Evolutionary conservation across 108 stramenopile genomes (phyloP).

Genomic region (Nannochloropsis oceanica): DNA sequence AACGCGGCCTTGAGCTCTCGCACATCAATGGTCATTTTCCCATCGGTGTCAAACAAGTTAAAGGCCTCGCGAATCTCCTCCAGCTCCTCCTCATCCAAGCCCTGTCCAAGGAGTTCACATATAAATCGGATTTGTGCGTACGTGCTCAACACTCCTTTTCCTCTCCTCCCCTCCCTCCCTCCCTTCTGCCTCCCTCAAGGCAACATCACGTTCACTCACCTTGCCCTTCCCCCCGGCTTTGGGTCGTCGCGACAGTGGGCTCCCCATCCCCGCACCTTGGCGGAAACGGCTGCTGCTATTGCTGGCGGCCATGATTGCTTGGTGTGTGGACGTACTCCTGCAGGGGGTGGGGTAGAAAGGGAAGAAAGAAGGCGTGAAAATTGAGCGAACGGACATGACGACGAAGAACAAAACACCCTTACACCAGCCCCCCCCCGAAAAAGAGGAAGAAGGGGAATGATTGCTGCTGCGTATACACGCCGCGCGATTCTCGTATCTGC

Average conservation of each 20-base stretch:
- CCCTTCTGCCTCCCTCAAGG: not conserved
- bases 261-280: not conserved
- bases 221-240: not conserved
- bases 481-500: too few species aligned
- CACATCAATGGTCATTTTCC: constrained; percentile 33
- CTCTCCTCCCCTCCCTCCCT: not conserved
- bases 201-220: not conserved
- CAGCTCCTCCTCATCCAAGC: constrained; percentile 5
- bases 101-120: not conserved
- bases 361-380: not conserved
- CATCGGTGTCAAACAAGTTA: constrained; percentile 34
- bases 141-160: not conserved
- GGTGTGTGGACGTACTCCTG: not conserved
- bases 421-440: too few species aligned
- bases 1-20: constrained; percentile 33
- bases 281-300: not conserved
- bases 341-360: not conserved
- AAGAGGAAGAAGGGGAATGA: too few species aligned
- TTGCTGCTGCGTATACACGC: too few species aligned
- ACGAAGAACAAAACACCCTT: too few species aligned
- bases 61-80: constrained; percentile 13
- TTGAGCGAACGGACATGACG: too few species aligned
- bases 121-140: not conserved
- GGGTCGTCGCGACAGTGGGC: not conserved
- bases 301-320: not conserved